Evolutionary conservation across 2,329 filamentous ascomycete species (phyloP), one percentile per base, ranked within the genome.

Genomic region (Blastomyces emzantsi): DNA sequence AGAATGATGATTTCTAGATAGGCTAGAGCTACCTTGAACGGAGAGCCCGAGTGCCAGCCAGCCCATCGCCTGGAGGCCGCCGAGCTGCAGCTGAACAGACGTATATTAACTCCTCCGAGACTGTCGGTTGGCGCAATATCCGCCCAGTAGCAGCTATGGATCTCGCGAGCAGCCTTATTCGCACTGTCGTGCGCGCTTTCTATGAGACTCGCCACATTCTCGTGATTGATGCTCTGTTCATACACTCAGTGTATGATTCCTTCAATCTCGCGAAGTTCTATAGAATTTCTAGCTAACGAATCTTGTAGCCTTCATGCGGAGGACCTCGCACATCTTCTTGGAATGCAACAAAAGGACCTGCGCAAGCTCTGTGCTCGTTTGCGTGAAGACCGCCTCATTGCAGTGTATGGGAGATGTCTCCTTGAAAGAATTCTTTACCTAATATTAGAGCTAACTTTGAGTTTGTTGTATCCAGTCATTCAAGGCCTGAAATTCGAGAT

Each of bases 281-380:
- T 55, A 58, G 55, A 52, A 55, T 55, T 22, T 55, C 39, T 60
- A 52, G 63, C 66, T 67, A 63, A 68, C 59, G 17, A 60, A 19
- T 41, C 36, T 60, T 47, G 63, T 71, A 86, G 85, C 63, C 82
- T 97, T 65, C 88, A 91, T 71, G 90, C 96, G 72, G 88, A 92
- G 72, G 94, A 99, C 72, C 82, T 99, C 66, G 89, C 90, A 54
- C 88, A 91, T 70, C 81, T 97, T 30, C 88, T 97, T 77, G 88
- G 88, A 66, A 92, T 95, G 78, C 93, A 96, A 73, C 87, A 87
- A 51, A 97, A 99, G 74, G 90, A 95, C 71, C 83, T 97, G 54
- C 91, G 94, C 73, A 95, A 93, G 75, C 84, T 96, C 39, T 93
- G 90, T 74, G 92, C 89, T 65, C 89, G 87, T 70, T 83, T 99